These are phyloP conservation scores for Penicillium flavigenum DNA, from an alignment of 495 filamentous ascomycete genomes.

Conservation along the genomic window DNA sequence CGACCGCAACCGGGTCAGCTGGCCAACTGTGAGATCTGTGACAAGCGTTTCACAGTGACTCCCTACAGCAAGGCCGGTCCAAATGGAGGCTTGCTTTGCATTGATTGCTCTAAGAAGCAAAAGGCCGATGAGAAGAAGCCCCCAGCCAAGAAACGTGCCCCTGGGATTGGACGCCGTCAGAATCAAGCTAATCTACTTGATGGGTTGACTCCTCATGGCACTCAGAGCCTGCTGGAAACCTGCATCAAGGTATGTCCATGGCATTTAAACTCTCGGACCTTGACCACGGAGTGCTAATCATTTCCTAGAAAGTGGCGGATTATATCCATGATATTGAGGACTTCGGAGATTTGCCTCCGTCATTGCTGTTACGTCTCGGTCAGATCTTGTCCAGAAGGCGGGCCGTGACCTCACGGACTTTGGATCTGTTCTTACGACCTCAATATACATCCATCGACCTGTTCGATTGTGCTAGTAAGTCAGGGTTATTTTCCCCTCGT, in stretches of 20 bases:
- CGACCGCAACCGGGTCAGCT: conserved; percentile 79
- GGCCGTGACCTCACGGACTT: conserved; percentile 64
- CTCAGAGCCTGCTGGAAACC: conserved; percentile 69
- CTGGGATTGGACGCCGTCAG: conserved; percentile 59
- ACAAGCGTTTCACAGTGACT: conserved; percentile 90
- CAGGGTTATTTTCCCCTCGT: neutral
- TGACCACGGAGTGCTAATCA: conserved; percentile 8
- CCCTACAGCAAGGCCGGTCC: conserved; percentile 82
- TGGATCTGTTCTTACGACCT: conserved; percentile 75
- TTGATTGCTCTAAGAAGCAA: conserved; percentile 77
- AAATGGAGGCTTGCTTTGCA: conserved; percentile 79
- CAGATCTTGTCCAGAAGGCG: conserved; percentile 79
- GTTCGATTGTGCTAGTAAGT: conserved; percentile 73
- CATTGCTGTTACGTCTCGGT: conserved; percentile 69
- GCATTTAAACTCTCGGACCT: neutral
- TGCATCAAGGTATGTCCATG: conserved; percentile 62
- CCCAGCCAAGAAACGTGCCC: conserved; percentile 57
- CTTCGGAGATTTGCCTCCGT: conserved; percentile 71
- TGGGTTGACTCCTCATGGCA: conserved; percentile 65
- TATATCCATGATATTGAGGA: conserved; percentile 81
- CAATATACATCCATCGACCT: conserved; percentile 65
- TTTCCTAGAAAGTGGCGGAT: conserved; percentile 64
- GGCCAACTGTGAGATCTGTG: conserved; percentile 82
- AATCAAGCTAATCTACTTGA: conserved; percentile 77
- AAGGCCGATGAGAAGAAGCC: conserved; percentile 62